phyloP scores from a whole-genome alignment of 2,329 filamentous ascomycete species.

The Chaetomium olivaceum region DNA sequence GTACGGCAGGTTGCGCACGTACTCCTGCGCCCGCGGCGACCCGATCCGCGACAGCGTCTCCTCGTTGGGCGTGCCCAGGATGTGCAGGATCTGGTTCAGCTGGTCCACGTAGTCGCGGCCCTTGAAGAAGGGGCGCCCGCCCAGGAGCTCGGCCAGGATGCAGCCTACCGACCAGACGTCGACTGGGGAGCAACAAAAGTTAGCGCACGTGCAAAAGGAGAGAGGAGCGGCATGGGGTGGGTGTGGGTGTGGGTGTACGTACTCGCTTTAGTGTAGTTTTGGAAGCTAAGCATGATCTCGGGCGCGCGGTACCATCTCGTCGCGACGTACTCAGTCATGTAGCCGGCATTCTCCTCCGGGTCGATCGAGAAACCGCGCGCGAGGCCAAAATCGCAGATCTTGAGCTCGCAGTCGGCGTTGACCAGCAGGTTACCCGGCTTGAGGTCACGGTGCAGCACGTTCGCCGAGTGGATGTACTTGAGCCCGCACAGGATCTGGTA shows the following conservation, averaged over 20 bases:
- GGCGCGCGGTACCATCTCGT: constrained; percentile 94
- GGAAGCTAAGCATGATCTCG: constrained; percentile 99
- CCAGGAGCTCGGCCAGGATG: constrained; percentile 92
- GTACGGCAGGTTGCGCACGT: constrained; percentile 91
- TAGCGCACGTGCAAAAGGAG: neutral
- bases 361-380: constrained; percentile 96
- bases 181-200: constrained; percentile 55
- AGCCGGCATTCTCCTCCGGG: constrained; percentile 96
- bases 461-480: constrained; percentile 99
- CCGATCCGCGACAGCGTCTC: constrained; percentile 92
- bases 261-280: constrained; percentile 99
- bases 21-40: constrained; percentile 93
- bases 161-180: constrained; percentile 99
- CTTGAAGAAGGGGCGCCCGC: constrained; percentile 98
- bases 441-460: constrained; percentile 93
- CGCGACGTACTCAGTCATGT: constrained; percentile 99
- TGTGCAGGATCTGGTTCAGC: constrained; percentile 98
- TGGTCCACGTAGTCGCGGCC: constrained; percentile 99
- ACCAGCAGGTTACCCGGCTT: constrained; percentile 97
- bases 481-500: constrained; percentile 99
- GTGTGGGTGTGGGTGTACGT: constrained; percentile 48
- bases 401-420: constrained; percentile 98
- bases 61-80: constrained; percentile 93
- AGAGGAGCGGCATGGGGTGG: neutral
- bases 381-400: constrained; percentile 97